Evolutionary conservation across 495 filamentous ascomycete genomes (phyloP).

Genomic region (Neurospora terricola): DNA sequence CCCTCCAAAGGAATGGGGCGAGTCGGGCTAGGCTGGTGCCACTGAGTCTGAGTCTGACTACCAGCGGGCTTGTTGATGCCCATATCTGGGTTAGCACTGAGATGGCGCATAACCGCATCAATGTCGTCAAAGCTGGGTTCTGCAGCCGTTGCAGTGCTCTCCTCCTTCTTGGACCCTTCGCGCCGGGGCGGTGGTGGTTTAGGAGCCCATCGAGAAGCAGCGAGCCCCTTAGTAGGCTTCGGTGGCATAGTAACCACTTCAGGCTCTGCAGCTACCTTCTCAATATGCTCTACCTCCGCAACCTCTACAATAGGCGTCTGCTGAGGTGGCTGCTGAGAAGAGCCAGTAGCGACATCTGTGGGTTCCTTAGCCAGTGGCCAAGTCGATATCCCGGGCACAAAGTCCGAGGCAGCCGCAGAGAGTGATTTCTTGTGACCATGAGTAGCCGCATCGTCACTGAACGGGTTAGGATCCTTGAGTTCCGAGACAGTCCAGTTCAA

Average conservation of each 20-base stretch:
- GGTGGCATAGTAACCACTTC: background rate
- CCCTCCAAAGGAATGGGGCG: constrained; percentile 25
- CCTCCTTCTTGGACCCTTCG: background rate
- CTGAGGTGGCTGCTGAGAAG: constrained; percentile 25
- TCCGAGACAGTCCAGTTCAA: constrained; percentile 35
- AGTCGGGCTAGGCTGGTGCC: constrained; percentile 33
- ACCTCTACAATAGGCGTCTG: constrained; percentile 5
- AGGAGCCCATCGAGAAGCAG: constrained; percentile 24
- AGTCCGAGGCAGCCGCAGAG: constrained; percentile 58
- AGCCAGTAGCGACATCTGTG: constrained; percentile 33
- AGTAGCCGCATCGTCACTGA: constrained; percentile 26
- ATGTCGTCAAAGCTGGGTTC: constrained; percentile 67
- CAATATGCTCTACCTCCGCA: constrained; percentile 5
- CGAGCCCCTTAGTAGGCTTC: constrained; percentile 17
- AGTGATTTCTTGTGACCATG: constrained; percentile 48
- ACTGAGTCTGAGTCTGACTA: constrained; percentile 30
- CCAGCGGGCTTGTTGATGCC: constrained; percentile 55
- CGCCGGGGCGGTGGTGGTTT: constrained; percentile 6
- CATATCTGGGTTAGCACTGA: constrained; percentile 62
- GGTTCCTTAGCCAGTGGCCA: constrained; percentile 24
- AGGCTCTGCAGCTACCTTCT: constrained; percentile 1
- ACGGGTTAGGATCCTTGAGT: constrained; percentile 32
- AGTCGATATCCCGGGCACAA: constrained; percentile 47
- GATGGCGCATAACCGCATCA: constrained; percentile 75
- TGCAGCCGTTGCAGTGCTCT: background rate